Conservation (phyloP, 2,329 filamentous ascomycete genomes). For the Talaromyces sp. region DNA sequence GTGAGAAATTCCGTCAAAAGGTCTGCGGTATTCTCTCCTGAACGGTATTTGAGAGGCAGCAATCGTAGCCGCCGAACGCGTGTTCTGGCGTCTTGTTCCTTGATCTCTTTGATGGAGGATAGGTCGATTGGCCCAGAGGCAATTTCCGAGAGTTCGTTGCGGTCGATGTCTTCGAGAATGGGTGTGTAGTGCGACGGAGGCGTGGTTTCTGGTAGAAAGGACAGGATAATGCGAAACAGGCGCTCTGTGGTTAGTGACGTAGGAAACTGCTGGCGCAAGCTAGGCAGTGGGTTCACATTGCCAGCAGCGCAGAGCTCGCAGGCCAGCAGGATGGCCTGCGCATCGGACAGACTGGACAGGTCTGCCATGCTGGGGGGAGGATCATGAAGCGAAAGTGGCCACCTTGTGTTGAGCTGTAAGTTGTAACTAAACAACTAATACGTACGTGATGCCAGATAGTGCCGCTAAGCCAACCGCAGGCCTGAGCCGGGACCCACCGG, state of each 20-base stretch:
- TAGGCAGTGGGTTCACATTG: constrained; percentile 47
- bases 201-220: constrained; percentile 54
- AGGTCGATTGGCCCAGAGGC: constrained; percentile 37
- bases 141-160: constrained; percentile 20
- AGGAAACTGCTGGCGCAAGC: constrained; percentile 44
- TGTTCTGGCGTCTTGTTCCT: constrained; percentile 46
- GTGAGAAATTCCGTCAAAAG: constrained; percentile 52
- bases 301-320: constrained; percentile 51
- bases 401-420: background rate
- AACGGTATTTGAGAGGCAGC: constrained; percentile 42
- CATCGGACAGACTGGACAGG: constrained; percentile 41
- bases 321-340: constrained; percentile 54
- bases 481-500: background rate
- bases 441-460: background rate
- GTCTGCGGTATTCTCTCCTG: constrained; percentile 37
- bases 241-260: constrained; percentile 47
- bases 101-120: constrained; percentile 42
- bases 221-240: constrained; percentile 54
- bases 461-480: background rate
- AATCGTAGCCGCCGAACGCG: constrained; percentile 48
- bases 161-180: constrained; percentile 44
- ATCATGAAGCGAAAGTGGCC: background rate
- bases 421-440: background rate
- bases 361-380: constrained; percentile 26
- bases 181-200: constrained; percentile 46